Percentiles rank a stretch among this genome's conserved stretches.
Conservation (phyloP, 2,329 filamentous ascomycete species). For the Leptographium procerum region DNA sequence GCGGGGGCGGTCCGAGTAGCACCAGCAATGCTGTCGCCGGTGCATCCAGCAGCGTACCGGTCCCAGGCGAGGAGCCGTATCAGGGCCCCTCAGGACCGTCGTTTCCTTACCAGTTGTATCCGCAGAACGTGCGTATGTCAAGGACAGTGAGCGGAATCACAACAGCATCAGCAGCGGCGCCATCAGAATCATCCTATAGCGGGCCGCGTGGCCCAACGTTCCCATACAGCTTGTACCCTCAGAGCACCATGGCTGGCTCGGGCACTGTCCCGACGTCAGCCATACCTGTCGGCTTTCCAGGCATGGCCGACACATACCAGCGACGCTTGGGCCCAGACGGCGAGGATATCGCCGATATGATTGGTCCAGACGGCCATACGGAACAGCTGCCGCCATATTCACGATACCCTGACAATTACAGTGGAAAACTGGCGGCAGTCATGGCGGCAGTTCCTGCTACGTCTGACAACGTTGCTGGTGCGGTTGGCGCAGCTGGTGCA, state of each 20-base stretch:
- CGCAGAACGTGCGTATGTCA: conserved; percentile 63
- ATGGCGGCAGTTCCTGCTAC: background rate
- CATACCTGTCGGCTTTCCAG: conserved; percentile 67
- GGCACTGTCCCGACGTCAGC: conserved; percentile 16
- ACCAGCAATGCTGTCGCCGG: background rate
- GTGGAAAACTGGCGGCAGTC: conserved; percentile 33
- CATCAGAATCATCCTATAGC: conserved; percentile 36
- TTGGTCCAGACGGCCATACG: conserved; percentile 77
- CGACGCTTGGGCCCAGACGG: conserved; percentile 66
- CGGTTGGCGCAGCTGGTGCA: background rate
- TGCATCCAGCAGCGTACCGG: conserved; percentile 16
- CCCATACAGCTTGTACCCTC: conserved; percentile 77
- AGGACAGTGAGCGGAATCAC: conserved; percentile 57
- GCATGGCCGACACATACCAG: conserved; percentile 54
- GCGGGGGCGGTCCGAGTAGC: conserved; percentile 16
- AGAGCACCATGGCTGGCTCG: conserved; percentile 58
- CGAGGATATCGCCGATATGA: conserved; percentile 76
- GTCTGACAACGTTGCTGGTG: background rate
- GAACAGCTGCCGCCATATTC: conserved; percentile 90
- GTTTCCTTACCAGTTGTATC: conserved; percentile 77
- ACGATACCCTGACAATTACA: conserved; percentile 70
- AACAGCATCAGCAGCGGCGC: conserved; percentile 27
- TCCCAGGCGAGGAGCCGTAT: conserved; percentile 49
- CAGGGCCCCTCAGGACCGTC: conserved; percentile 62
- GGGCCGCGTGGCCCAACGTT: conserved; percentile 61